Percentiles rank a stretch among this genome's conserved stretches.
These are phyloP conservation scores for Penicillium frequentans DNA, from an alignment of 2,329 filamentous ascomycete genomes.

Conservation along the genomic window DNA sequence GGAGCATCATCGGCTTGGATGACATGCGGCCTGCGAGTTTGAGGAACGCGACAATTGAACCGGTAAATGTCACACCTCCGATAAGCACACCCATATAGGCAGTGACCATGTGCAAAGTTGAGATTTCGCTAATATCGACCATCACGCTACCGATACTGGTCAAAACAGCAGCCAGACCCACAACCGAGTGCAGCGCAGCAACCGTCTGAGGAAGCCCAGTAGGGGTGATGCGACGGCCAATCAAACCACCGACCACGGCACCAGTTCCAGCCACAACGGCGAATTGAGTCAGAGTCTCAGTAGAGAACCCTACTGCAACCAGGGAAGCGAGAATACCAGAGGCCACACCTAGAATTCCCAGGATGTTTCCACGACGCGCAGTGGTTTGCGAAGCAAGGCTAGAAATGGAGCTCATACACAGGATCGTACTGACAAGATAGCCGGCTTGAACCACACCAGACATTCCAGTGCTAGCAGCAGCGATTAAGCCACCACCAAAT, in stretches of 20 bases:
- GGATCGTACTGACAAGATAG: conserved; percentile 78
- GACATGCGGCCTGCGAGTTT: conserved; percentile 83
- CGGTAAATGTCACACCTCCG: conserved; percentile 85
- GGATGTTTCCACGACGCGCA: conserved; percentile 78
- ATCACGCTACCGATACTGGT: conserved; percentile 88
- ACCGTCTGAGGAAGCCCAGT: conserved; percentile 88
- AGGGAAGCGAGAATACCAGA: conserved; percentile 82
- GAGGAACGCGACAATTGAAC: conserved; percentile 83
- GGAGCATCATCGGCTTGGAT: conserved; percentile 70
- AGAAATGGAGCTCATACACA: conserved; percentile 83
- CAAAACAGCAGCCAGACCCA: conserved; percentile 82
- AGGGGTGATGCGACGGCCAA: conserved; percentile 83
- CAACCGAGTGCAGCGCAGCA: conserved; percentile 84
- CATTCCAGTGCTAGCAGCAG: conserved; percentile 76
- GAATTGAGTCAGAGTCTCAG: conserved; percentile 78
- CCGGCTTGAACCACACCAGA: conserved; percentile 84
- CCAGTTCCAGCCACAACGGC: conserved; percentile 73
- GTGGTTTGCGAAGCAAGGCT: conserved; percentile 79
- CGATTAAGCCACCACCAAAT: conserved; percentile 79
- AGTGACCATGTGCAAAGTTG: conserved; percentile 79
- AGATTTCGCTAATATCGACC: conserved; percentile 67
- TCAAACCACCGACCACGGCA: conserved; percentile 67
- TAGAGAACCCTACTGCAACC: conserved; percentile 75
- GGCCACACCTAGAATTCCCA: conserved; percentile 82
- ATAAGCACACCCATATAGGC: conserved; percentile 86